Percentiles rank a stretch among this genome's conserved stretches.
phyloP scores from a whole-genome alignment of 106 monocot genomes.

The Acorus calamus region DNA sequence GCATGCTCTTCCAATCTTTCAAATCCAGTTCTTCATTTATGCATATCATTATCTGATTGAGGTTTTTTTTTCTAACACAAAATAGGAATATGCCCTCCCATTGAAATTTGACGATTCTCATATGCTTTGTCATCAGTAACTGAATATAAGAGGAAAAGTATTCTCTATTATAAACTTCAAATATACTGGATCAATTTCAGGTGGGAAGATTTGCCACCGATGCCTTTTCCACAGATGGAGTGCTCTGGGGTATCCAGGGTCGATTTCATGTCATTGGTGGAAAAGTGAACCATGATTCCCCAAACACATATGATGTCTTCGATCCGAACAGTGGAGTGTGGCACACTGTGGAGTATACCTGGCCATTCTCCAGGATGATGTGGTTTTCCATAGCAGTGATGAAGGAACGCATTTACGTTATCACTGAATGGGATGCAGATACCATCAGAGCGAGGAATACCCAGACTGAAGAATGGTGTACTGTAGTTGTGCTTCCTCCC shows the following conservation, averaged over 20 bases:
- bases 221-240: constrained; percentile 26
- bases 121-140: too few species aligned
- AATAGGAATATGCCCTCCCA: too few species aligned
- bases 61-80: too few species aligned
- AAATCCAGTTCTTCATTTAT: too few species aligned
- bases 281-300: neutral
- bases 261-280: constrained; percentile 40
- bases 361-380: constrained; percentile 8
- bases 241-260: constrained; percentile 27
- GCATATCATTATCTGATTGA: too few species aligned
- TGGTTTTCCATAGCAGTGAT: neutral
- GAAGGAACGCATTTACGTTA: constrained; percentile 8
- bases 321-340: constrained; percentile 12
- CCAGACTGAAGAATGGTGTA: neutral
- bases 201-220: constrained; percentile 44
- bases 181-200: constrained; percentile 5
- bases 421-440: constrained; percentile 8
- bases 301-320: constrained; percentile 16
- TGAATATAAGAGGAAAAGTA: too few species aligned
- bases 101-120: too few species aligned
- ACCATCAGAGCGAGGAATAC: constrained; percentile 2
- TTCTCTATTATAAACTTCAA: too few species aligned
- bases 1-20: too few species aligned
- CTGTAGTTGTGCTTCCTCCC: constrained; percentile 14
- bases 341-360: constrained; percentile 8